Evolutionary conservation across 495 filamentous ascomycete species (phyloP).

Genomic region (Penicillium paradoxum): DNA sequence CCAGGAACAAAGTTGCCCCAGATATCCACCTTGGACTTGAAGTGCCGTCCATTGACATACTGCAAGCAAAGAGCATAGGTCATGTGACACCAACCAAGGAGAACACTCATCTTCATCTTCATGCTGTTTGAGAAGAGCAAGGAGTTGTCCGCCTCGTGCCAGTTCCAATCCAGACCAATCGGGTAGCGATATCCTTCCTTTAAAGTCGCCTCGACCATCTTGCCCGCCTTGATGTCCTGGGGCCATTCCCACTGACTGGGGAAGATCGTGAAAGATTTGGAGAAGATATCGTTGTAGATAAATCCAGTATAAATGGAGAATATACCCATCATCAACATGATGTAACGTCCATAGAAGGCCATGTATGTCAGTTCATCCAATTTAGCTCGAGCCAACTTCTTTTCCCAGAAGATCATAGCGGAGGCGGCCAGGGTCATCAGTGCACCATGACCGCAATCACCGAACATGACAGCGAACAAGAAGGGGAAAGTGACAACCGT

Average conservation of each 20-base stretch:
- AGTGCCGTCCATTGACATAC: slow-evolving; percentile 88
- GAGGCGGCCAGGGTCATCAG: slow-evolving; percentile 76
- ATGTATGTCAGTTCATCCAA: slow-evolving; percentile 92
- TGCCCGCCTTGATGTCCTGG: slow-evolving; percentile 53
- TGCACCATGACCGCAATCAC: slow-evolving; percentile 86
- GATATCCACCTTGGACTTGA: slow-evolving; percentile 89
- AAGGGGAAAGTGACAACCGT: slow-evolving; percentile 97
- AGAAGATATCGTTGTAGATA: slow-evolving; percentile 98
- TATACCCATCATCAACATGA: slow-evolving; percentile 95
- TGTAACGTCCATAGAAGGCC: slow-evolving; percentile 98
- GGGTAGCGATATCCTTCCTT: slow-evolving; percentile 78
- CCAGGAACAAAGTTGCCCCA: slow-evolving; percentile 96
- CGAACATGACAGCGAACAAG: slow-evolving; percentile 98
- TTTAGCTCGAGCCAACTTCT: slow-evolving; percentile 74
- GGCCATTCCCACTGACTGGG: slow-evolving; percentile 87
- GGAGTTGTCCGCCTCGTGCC: slow-evolving; percentile 93
- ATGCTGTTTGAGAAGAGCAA: slow-evolving; percentile 93
- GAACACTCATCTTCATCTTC: slow-evolving; percentile 99
- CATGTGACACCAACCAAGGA: slow-evolving; percentile 97
- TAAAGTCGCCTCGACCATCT: slow-evolving; percentile 58
- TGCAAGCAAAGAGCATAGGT: slow-evolving; percentile 94
- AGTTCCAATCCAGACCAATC: slow-evolving; percentile 93
- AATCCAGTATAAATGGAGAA: slow-evolving; percentile 97
- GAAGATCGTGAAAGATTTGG: slow-evolving; percentile 82
- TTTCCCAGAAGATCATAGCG: slow-evolving; percentile 95